Base-by-base conservation (phyloP, 2,329 filamentous ascomycete species). In the Sclerotinia nivalis region DNA sequence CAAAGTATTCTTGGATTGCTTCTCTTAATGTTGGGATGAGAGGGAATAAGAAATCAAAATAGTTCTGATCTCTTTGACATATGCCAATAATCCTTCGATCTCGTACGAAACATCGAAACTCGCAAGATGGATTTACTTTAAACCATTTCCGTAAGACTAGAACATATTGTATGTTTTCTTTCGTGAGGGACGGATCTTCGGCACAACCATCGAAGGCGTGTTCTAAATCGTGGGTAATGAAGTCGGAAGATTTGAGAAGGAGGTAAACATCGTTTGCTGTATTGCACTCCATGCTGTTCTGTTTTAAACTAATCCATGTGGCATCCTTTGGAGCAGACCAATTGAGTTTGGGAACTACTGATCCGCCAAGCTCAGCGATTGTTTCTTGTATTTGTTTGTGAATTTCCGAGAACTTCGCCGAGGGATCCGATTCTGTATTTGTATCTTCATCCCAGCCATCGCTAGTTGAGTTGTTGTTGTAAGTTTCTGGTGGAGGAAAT, bases 321-420 rank as follows among this genome's bases (percentile, higher is more conserved):
- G 96, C 96, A 78, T 99, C 96, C 80, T 97, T 97, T 5, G 96
- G 96, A 5, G 93, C 90, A 8, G 94, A 97, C 96, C 96, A 99
- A 82, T 98, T 98, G 60, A 99, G 83, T 81, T 99, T 99, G 0
- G 96, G 96, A 1, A 91, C 90, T 12, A 97, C 94, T 71, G 90
- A 88, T 71, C 95, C 95, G 22, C 93, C 94, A 0, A 98, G 86
- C 75, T 94, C 91, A 18, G 84, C 81, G 72, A 99, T 97, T 55
- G 87, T 91, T 34, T 87, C 83, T 78, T 90, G 91, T 79, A 99
- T 93, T 69, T 86, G 81, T 58, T 88, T 83, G 80, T 99, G 96
- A 2, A 94, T 86, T 49, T 92, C 90, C 12, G 89, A 81, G 81
- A 93, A 89, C 50, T 72, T 34, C 3, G 73, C 70, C 10, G 75